Percentiles rank a stretch among this genome's conserved stretches.
Conservation (phyloP, 2,329 filamentous ascomycete species). For the Elsinoe australis region DNA sequence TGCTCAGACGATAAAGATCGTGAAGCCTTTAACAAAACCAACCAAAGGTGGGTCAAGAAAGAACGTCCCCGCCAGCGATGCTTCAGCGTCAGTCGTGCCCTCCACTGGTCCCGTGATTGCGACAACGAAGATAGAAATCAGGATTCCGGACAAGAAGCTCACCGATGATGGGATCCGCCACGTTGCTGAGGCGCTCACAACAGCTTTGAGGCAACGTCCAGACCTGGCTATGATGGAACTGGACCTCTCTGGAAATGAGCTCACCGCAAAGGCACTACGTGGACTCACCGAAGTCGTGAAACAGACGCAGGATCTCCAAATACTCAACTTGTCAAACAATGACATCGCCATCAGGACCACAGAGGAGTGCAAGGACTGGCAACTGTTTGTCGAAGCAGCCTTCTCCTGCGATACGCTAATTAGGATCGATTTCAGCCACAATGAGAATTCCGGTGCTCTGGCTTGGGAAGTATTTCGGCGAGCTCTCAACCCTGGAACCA, state of each 20-base stretch:
- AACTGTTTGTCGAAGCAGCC: slow-evolving; percentile 39
- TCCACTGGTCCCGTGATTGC: slow-evolving; percentile 17
- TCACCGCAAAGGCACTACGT: slow-evolving; percentile 37
- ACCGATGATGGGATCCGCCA: slow-evolving; percentile 39
- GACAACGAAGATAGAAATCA: slow-evolving; percentile 36
- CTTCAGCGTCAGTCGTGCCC: background rate
- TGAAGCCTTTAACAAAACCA: slow-evolving; percentile 21
- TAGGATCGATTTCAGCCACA: slow-evolving; percentile 40
- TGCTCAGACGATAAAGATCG: slow-evolving; percentile 25
- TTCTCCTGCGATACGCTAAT: slow-evolving; percentile 36
- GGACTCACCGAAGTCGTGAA: slow-evolving; percentile 37
- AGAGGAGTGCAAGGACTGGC: slow-evolving; percentile 36
- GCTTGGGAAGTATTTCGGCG: slow-evolving; percentile 41
- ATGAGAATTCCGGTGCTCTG: slow-evolving; percentile 34
- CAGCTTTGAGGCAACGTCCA: slow-evolving; percentile 29
- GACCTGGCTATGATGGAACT: slow-evolving; percentile 40
- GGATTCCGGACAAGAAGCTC: slow-evolving; percentile 39
- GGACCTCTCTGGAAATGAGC: slow-evolving; percentile 38
- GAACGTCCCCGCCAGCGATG: slow-evolving; percentile 8
- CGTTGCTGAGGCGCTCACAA: slow-evolving; percentile 37
- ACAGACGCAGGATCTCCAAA: slow-evolving; percentile 39
- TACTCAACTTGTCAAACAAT: slow-evolving; percentile 43
- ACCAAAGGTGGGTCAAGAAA: slow-evolving; percentile 16
- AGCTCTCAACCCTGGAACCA: slow-evolving; percentile 21
- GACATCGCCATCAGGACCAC: slow-evolving; percentile 34